Evolutionary conservation across 176 grass and related monocot species (phyloP).

Genomic region (Typha latifolia): DNA sequence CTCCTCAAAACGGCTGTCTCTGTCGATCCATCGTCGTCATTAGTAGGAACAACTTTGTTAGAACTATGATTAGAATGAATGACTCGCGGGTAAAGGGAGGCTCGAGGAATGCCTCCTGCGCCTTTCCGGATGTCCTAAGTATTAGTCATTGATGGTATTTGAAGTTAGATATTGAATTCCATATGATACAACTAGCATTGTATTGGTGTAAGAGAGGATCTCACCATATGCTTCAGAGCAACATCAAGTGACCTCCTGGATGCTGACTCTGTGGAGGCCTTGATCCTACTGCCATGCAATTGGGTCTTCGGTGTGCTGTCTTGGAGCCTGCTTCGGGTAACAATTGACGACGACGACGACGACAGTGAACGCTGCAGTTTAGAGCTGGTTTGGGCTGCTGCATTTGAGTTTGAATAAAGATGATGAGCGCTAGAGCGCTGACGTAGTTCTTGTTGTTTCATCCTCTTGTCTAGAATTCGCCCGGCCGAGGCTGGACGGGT

Average conservation of each 20-base stretch:
- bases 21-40: not conserved
- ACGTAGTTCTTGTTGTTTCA: too few species aligned
- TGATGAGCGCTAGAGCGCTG: not conserved
- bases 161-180: not conserved
- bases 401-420: not conserved
- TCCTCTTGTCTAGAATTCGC: not conserved
- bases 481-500: not conserved
- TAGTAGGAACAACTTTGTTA: not conserved
- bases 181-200: not conserved
- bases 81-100: conserved; percentile 14
- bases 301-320: not conserved
- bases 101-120: not conserved
- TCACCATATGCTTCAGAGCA: conserved; percentile 16
- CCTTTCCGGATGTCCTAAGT: conserved; percentile 6
- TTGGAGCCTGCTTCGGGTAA: not conserved
- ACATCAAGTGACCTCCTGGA: not conserved
- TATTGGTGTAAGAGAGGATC: too few species aligned
- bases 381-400: not conserved
- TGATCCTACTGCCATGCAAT: not conserved
- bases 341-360: not conserved
- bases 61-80: not conserved
- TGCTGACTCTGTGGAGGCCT: too few species aligned
- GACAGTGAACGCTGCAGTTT: not conserved
- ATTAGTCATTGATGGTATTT: not conserved
- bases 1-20: not conserved